Evolutionary conservation across 1,284 basidiomycete genomes (phyloP).

Genomic region (Mycosarcoma mackinlayi): DNA sequence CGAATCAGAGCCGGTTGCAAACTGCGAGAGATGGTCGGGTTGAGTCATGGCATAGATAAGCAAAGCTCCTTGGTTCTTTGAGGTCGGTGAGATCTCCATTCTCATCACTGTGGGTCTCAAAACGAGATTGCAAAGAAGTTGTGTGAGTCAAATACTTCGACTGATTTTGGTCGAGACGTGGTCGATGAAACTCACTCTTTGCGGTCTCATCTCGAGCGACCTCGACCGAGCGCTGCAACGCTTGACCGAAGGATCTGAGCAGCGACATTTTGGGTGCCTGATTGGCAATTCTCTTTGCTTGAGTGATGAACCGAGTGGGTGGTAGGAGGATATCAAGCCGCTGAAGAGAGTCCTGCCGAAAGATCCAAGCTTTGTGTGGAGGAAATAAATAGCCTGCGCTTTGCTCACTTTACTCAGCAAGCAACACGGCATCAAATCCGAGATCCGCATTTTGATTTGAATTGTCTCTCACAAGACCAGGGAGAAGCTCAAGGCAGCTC

Average conservation of each 20-base stretch:
- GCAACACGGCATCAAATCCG: constrained; percentile 1
- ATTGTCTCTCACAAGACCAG: no score
- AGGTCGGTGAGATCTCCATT: constrained; percentile 60
- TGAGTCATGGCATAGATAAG: constrained; percentile 54
- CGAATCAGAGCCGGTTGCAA: constrained; percentile 80
- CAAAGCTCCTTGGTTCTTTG: constrained; percentile 43
- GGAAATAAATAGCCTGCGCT: no score
- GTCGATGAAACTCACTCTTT: constrained; percentile 37
- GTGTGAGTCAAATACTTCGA: no score
- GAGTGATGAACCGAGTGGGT: no score
- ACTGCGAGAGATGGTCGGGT: constrained; percentile 62
- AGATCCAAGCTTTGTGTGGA: constrained; percentile 30
- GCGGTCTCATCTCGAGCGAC: constrained; percentile 55
- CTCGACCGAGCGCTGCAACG: constrained; percentile 59
- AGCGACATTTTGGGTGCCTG: constrained; percentile 45
- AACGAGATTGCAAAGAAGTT: no score
- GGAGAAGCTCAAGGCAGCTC: no score
- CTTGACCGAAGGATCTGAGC: constrained; percentile 45
- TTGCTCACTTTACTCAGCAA: constrained; percentile 23
- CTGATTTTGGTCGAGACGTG: no score
- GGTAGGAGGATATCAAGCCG: no score
- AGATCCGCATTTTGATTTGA: constrained; percentile 3
- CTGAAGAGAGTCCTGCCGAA: no score
- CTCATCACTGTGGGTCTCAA: constrained; percentile 47
- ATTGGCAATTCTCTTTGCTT: no score